Evolutionary conservation across 768 basidiomycete genomes (phyloP).

Genomic region (Galerina sulciceps): DNA sequence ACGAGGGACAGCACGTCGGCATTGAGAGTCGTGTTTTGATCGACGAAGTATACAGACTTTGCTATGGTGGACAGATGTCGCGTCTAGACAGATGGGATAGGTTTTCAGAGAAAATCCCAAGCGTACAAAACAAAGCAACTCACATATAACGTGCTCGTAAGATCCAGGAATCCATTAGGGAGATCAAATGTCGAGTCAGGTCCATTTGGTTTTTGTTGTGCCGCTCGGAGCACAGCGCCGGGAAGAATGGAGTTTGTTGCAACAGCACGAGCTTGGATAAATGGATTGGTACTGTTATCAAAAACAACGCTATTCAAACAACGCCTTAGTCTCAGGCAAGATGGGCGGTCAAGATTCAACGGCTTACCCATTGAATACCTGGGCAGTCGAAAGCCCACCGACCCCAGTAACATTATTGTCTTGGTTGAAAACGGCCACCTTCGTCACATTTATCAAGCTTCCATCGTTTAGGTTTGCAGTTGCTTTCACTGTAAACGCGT

Average conservation of each 20-base stretch:
- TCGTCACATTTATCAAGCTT: constrained; percentile 41
- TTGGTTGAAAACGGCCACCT: constrained; percentile 27
- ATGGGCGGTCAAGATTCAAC: background rate
- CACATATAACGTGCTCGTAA: constrained; percentile 58
- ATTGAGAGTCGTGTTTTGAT: constrained; percentile 37
- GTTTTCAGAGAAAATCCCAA: background rate
- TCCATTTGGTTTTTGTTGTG: constrained; percentile 45
- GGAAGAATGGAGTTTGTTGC: constrained; percentile 58
- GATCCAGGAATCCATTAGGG: constrained; percentile 53
- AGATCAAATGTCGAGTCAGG: constrained; percentile 49
- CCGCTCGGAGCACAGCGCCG: constrained; percentile 61
- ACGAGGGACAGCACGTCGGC: constrained; percentile 44
- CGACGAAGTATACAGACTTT: constrained; percentile 61
- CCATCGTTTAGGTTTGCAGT: constrained; percentile 47
- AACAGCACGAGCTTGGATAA: constrained; percentile 54
- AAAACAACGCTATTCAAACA: constrained; percentile 44
- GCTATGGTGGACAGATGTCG: constrained; percentile 63
- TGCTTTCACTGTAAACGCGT: constrained; percentile 45
- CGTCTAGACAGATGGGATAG: constrained; percentile 35
- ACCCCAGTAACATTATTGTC: constrained; percentile 56
- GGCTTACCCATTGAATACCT: constrained; percentile 62
- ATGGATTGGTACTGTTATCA: constrained; percentile 39
- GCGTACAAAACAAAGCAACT: constrained; percentile 22
- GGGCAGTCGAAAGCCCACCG: constrained; percentile 43
- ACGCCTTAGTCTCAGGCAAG: background rate